Evolutionary conservation across 257 asterid genomes (phyloP).

Genomic region (Gardenia jasminoides): DNA sequence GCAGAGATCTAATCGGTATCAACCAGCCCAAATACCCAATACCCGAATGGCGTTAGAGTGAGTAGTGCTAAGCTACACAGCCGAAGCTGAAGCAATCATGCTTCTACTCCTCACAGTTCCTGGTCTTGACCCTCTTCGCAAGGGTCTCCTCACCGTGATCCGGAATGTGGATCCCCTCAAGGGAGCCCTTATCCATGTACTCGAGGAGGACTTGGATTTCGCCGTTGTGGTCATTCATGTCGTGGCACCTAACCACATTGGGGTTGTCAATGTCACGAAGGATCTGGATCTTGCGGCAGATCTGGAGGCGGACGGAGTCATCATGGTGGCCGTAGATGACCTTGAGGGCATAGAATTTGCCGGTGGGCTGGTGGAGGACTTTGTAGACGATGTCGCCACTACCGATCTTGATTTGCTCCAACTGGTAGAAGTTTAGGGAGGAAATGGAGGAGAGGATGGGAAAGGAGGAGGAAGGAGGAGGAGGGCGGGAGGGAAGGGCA

Average conservation of each 20-base stretch:
- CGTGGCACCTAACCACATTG: constrained; percentile 74
- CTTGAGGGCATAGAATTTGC: constrained; percentile 62
- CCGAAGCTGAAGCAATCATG: constrained; percentile 94
- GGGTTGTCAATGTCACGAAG: constrained; percentile 80
- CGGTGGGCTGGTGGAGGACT: constrained; percentile 74
- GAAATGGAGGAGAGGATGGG: constrained; percentile 20
- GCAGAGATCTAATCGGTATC: constrained; percentile 1
- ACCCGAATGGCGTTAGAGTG: constrained; percentile 81
- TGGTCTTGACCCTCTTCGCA: constrained; percentile 79
- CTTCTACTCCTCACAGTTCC: constrained; percentile 87
- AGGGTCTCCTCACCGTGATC: constrained; percentile 75
- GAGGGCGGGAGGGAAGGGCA: constrained; percentile 68
- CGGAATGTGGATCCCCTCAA: constrained; percentile 64
- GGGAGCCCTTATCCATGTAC: constrained; percentile 76
- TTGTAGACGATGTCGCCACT: constrained; percentile 91
- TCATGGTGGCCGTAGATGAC: constrained; percentile 86
- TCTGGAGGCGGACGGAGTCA: constrained; percentile 69
- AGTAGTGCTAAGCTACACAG: constrained; percentile 92
- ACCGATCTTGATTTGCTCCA: constrained; percentile 74
- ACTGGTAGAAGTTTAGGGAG: constrained; percentile 52
- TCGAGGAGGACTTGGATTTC: constrained; percentile 82
- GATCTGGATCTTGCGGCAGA: constrained; percentile 89
- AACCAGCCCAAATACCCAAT: background rate
- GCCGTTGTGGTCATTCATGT: constrained; percentile 68
- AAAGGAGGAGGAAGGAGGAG: constrained; percentile 37